A percentile compares a stretch with the other conserved stretches of the same genome.
Evolutionary conservation across 495 filamentous ascomycete species (phyloP).

Genomic region (Pseudotulostoma volvatum): DNA sequence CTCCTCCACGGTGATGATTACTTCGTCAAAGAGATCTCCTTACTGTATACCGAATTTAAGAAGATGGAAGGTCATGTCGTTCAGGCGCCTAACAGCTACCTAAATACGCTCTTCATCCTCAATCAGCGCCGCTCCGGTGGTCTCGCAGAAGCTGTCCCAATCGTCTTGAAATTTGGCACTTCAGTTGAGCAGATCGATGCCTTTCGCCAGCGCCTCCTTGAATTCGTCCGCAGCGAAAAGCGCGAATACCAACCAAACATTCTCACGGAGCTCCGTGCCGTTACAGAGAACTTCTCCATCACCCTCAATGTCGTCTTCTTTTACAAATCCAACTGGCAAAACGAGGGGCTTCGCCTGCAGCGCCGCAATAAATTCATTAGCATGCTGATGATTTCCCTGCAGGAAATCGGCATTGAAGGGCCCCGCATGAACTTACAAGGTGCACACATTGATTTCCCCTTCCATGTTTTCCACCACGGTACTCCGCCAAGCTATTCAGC

Average conservation of each 20-base stretch:
- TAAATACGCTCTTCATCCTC: slow-evolving; percentile 86
- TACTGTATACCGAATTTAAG: slow-evolving; percentile 97
- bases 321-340: slow-evolving; percentile 91
- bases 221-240: slow-evolving; percentile 74
- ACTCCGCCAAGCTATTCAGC: slow-evolving; percentile 8
- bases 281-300: slow-evolving; percentile 50
- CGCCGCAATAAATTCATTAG: slow-evolving; percentile 92
- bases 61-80: slow-evolving; percentile 95
- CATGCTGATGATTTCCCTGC: slow-evolving; percentile 75
- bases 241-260: slow-evolving; percentile 85
- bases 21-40: slow-evolving; percentile 84
- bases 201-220: slow-evolving; percentile 66
- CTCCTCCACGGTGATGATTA: slow-evolving; percentile 73
- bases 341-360: slow-evolving; percentile 76
- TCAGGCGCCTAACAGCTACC: slow-evolving; percentile 84
- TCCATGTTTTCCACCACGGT: slow-evolving; percentile 36
- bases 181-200: slow-evolving; percentile 71
- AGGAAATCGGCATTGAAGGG: slow-evolving; percentile 77
- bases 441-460: slow-evolving; percentile 38
- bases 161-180: slow-evolving; percentile 80
- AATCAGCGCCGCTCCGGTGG: slow-evolving; percentile 85
- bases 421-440: slow-evolving; percentile 64
- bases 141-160: slow-evolving; percentile 71
- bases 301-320: slow-evolving; percentile 94
- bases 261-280: slow-evolving; percentile 64